These are phyloP conservation scores for Cystobasidiaceae sp. DNA, from an alignment of 1,284 basidiomycete genomes.

Conservation along the genomic window DNA sequence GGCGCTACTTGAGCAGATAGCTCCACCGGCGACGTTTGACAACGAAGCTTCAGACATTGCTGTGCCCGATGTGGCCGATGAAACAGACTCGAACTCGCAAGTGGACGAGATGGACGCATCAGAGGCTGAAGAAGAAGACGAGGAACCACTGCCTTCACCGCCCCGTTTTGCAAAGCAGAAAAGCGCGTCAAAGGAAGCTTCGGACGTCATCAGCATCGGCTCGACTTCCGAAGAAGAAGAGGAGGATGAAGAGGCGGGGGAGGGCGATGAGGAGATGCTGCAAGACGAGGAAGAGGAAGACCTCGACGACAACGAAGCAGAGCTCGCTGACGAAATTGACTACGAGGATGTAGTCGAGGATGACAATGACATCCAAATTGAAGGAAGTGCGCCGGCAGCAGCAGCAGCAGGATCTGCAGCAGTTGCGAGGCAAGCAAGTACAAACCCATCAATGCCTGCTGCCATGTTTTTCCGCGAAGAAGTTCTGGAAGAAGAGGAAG, in stretches of 20 bases:
- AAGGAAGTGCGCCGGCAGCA: neutral
- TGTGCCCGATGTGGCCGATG: neutral
- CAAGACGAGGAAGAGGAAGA: neutral
- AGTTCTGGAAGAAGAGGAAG: neutral
- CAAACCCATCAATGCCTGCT: no score
- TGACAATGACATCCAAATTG: neutral
- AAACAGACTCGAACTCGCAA: neutral
- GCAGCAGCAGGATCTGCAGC: neutral
- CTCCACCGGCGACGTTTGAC: neutral
- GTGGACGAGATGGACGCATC: neutral
- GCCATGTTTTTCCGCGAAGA: no score
- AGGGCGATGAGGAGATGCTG: conserved; percentile 8
- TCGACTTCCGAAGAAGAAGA: conserved; percentile 20
- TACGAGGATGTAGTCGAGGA: conserved; percentile 10
- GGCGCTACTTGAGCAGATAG: neutral
- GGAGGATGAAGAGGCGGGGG: conserved; percentile 5
- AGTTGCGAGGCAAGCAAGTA: no score
- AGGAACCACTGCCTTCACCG: neutral
- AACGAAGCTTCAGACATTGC: neutral
- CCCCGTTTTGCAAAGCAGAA: neutral
- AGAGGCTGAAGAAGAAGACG: neutral
- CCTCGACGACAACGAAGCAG: neutral
- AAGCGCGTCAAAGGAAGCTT: neutral
- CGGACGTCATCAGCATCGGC: conserved; percentile 23
- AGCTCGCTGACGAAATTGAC: neutral